phyloP scores from a whole-genome alignment of 2,329 filamentous ascomycete species.

The Dothidotthia symphoricarpi region DNA sequence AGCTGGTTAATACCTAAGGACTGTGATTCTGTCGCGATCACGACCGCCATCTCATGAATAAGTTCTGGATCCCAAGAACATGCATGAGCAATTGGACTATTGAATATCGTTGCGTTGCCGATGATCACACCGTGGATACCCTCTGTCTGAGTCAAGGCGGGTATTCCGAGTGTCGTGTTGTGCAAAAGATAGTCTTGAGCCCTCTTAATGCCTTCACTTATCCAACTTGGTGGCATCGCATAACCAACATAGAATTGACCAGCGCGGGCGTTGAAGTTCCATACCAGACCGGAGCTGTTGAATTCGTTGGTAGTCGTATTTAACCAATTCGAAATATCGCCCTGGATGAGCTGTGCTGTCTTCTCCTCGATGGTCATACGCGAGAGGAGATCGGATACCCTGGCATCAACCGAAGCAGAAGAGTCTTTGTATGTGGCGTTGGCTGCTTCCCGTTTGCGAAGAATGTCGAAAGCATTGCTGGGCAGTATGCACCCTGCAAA shows the following conservation, averaged over 20 bases:
- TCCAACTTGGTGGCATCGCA: conserved; percentile 61
- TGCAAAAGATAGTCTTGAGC: conserved; percentile 69
- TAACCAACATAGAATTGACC: conserved; percentile 72
- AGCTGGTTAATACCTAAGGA: conserved; percentile 71
- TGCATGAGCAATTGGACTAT: conserved; percentile 70
- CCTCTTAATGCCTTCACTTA: conserved; percentile 61
- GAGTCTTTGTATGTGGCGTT: conserved; percentile 61
- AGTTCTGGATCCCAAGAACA: conserved; percentile 68
- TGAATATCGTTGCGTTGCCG: conserved; percentile 74
- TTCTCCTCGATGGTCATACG: conserved; percentile 76
- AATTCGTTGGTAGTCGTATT: conserved; percentile 65
- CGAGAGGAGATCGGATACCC: conserved; percentile 65
- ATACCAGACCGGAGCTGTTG: conserved; percentile 65
- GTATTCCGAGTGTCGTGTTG: conserved; percentile 66
- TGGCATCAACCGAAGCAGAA: conserved; percentile 59
- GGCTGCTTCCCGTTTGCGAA: conserved; percentile 26
- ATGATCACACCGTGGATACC: conserved; percentile 71
- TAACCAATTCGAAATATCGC: conserved; percentile 72
- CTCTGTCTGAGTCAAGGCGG: conserved; percentile 71
- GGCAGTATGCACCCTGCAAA: conserved; percentile 15
- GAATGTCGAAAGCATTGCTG: conserved; percentile 24
- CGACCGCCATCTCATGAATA: conserved; percentile 63
- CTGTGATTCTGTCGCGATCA: conserved; percentile 64
- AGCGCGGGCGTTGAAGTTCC: conserved; percentile 65
- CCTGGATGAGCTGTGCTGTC: conserved; percentile 61